phyloP scores from a whole-genome alignment of 805 yeast species.

The Komagataella pastoris region DNA sequence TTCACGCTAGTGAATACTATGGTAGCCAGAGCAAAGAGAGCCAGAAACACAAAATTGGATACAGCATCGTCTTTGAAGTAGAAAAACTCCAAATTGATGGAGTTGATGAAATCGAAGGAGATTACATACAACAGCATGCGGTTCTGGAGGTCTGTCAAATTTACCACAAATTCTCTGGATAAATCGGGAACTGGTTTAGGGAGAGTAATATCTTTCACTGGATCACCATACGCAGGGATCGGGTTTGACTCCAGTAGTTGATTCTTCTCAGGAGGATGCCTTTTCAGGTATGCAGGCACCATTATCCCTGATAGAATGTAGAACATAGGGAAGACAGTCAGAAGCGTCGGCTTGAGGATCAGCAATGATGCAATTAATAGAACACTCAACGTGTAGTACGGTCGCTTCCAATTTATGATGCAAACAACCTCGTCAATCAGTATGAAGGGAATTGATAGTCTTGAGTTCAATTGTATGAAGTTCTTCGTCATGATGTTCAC shows the following conservation, averaged over 20 bases:
- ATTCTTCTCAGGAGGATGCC: slow-evolving; percentile 48
- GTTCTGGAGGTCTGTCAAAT: slow-evolving; percentile 76
- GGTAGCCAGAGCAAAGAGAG: slow-evolving; percentile 17
- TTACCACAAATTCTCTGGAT: slow-evolving; percentile 63
- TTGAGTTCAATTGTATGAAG: slow-evolving; percentile 45
- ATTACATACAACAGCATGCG: slow-evolving; percentile 55
- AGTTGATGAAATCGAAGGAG: slow-evolving; percentile 42
- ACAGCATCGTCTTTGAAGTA: slow-evolving; percentile 51
- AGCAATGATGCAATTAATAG: slow-evolving; percentile 23
- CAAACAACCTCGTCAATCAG: slow-evolving; percentile 40
- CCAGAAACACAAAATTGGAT: slow-evolving; percentile 37
- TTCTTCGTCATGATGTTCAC: slow-evolving; percentile 60
- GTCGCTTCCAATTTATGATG: slow-evolving; percentile 52
- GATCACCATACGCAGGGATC: slow-evolving; percentile 36
- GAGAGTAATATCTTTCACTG: slow-evolving; percentile 29
- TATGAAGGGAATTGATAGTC: slow-evolving; percentile 50
- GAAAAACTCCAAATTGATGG: slow-evolving; percentile 39
- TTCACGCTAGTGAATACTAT: slow-evolving; percentile 10
- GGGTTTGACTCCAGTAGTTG: slow-evolving; percentile 18
- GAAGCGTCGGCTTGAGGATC: slow-evolving; percentile 46
- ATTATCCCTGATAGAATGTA: slow-evolving; percentile 39
- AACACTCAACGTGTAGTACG: slow-evolving; percentile 46
- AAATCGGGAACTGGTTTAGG: slow-evolving; percentile 71
- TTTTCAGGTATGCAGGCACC: slow-evolving; percentile 50
- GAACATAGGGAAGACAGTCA: slow-evolving; percentile 41